Conservation (phyloP, 176 grass and related monocot species). For the Aegilops sharonensis region DNA sequence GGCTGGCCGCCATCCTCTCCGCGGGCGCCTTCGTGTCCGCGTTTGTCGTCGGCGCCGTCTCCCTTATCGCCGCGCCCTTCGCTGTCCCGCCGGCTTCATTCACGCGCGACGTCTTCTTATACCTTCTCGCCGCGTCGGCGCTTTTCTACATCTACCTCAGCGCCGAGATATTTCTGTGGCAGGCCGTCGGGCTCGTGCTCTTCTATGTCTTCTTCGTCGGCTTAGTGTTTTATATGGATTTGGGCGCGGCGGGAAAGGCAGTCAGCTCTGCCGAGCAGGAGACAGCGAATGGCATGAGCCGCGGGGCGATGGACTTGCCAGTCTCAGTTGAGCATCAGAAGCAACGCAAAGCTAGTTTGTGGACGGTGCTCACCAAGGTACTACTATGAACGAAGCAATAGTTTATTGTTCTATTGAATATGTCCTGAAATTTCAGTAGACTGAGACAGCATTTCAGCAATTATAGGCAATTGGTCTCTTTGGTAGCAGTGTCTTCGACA, state of each 20-base stretch:
- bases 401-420: background rate
- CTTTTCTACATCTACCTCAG: slow-evolving; percentile 84
- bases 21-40: slow-evolving; percentile 86
- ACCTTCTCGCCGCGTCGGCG: slow-evolving; percentile 61
- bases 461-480: background rate
- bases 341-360: background rate
- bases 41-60: slow-evolving; percentile 75
- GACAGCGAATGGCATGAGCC: slow-evolving; percentile 31
- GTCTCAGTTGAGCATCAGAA: slow-evolving; percentile 21
- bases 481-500: background rate
- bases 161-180: slow-evolving; percentile 94
- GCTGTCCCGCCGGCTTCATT: slow-evolving; percentile 58
- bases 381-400: slow-evolving; percentile 10
- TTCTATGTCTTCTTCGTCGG: slow-evolving; percentile 91
- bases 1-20: slow-evolving; percentile 70
- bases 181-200: slow-evolving; percentile 68
- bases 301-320: slow-evolving; percentile 23
- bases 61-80: slow-evolving; percentile 66
- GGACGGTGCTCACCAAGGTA: slow-evolving; percentile 54
- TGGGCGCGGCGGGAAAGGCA: slow-evolving; percentile 38
- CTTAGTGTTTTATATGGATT: slow-evolving; percentile 86
- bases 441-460: background rate
- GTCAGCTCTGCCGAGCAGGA: slow-evolving; percentile 31
- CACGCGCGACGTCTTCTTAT: slow-evolving; percentile 83
- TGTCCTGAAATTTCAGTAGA: background rate